A percentile compares a stretch with the other conserved stretches of the same genome.
phyloP scores from a whole-genome alignment of 108 stramenopile species.

The Thalassiosira profunda region DNA sequence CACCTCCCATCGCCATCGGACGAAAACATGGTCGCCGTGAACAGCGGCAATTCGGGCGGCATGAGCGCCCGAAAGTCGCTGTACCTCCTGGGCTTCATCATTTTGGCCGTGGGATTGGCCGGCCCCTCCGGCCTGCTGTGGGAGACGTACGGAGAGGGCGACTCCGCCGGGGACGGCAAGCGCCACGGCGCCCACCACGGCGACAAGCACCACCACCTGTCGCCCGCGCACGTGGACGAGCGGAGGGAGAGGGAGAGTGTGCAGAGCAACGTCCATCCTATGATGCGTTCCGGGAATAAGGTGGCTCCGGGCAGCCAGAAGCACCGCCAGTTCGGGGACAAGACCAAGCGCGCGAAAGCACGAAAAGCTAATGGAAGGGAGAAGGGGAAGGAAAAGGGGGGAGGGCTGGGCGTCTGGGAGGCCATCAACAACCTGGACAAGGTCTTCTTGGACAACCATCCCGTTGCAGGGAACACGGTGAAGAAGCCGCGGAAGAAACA shows the following conservation, averaged over 20 bases:
- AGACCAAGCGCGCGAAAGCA: not conserved
- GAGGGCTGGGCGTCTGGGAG: conserved; percentile 8
- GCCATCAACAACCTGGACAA: conserved; percentile 37
- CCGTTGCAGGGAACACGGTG: not conserved
- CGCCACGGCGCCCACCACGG: too few relatives aligned
- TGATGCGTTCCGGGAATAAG: not conserved
- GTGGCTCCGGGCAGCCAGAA: too few relatives aligned
- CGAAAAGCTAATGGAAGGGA: not conserved
- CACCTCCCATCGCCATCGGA: too few relatives aligned
- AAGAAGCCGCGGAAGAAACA: not conserved
- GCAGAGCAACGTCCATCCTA: not conserved
- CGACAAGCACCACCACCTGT: conserved; percentile 13
- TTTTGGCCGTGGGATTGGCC: conserved; percentile 5
- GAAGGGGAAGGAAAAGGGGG: not conserved
- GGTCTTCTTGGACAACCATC: conserved; percentile 17
- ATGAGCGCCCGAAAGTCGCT: too few relatives aligned
- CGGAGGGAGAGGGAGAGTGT: too few relatives aligned
- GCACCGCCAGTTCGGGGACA: too few relatives aligned
- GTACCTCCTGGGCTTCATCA: conserved; percentile 2
- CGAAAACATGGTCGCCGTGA: too few relatives aligned
- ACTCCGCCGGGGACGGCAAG: not conserved
- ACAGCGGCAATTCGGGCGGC: too few relatives aligned
- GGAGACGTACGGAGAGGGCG: not conserved
- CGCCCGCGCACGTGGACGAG: too few relatives aligned
- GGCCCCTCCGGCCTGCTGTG: conserved; percentile 17